phyloP scores from a whole-genome alignment of 495 filamentous ascomycete species.

The Penicillium arizonense region DNA sequence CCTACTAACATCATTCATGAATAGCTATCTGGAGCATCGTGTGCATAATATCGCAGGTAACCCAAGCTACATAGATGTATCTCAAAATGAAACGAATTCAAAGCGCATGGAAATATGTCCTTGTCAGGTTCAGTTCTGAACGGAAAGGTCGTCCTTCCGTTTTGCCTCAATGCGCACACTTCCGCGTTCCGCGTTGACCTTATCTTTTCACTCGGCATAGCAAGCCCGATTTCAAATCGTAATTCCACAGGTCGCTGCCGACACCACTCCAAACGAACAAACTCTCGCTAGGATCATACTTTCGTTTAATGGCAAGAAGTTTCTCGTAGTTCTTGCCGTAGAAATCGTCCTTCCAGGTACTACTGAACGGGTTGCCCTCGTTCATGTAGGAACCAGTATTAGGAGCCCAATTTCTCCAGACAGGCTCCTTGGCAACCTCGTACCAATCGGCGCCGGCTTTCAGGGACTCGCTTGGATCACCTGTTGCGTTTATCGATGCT shows the following conservation, averaged over 20 bases:
- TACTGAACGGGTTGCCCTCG: slow-evolving; percentile 49
- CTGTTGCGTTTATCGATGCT: slow-evolving; percentile 7
- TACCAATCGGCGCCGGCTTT: slow-evolving; percentile 5
- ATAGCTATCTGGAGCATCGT: no score
- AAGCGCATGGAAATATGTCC: no score
- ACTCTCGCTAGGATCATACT: slow-evolving; percentile 50
- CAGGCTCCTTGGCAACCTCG: slow-evolving; percentile 13
- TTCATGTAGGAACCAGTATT: slow-evolving; percentile 26
- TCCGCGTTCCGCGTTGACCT: no score
- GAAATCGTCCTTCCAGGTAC: slow-evolving; percentile 57
- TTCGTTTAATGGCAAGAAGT: slow-evolving; percentile 45
- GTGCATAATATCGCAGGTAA: no score
- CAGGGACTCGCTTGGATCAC: not conserved
- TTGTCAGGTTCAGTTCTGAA: no score
- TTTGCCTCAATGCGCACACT: no score
- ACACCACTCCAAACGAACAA: slow-evolving; percentile 33
- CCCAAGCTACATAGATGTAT: no score
- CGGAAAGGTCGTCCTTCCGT: no score
- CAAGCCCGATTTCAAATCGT: slow-evolving; percentile 17
- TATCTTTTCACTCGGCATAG: slow-evolving; percentile 16
- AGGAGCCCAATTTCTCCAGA: slow-evolving; percentile 27
- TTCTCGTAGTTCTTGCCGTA: slow-evolving; percentile 52
- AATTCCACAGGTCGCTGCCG: slow-evolving; percentile 24
- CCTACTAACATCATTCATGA: no score
- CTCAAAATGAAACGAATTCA: no score